These are phyloP conservation scores for Tubosaeta sp. DNA, from an alignment of 768 basidiomycete genomes.

Conservation along the genomic window DNA sequence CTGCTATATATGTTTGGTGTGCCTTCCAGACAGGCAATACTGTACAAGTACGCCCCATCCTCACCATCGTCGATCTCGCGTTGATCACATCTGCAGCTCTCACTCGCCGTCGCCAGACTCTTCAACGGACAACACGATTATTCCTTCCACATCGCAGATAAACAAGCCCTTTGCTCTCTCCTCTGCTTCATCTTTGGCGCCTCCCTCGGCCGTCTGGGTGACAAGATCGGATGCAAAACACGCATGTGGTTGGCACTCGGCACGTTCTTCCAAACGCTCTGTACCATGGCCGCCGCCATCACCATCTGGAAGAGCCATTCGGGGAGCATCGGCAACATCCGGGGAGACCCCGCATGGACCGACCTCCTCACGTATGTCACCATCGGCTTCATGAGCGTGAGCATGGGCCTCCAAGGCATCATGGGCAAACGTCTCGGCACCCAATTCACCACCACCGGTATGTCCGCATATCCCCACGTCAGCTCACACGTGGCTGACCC, in stretches of 20 bases:
- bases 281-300: conserved; percentile 72
- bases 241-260: conserved; percentile 71
- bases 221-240: conserved; percentile 67
- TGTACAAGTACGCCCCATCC: conserved; percentile 44
- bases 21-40: conserved; percentile 83
- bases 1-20: conserved; percentile 80
- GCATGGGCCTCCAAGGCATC: conserved; percentile 80
- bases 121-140: conserved; percentile 53
- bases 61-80: neutral
- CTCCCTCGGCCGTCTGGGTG: conserved; percentile 80
- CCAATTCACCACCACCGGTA: conserved; percentile 74
- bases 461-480: conserved; percentile 20
- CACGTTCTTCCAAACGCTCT: conserved; percentile 68
- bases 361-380: conserved; percentile 62
- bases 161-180: conserved; percentile 79
- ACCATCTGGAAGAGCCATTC: conserved; percentile 68
- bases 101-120: conserved; percentile 74
- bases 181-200: conserved; percentile 73
- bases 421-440: conserved; percentile 77
- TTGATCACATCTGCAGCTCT: neutral
- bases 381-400: conserved; percentile 73
- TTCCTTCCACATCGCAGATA: conserved; percentile 75
- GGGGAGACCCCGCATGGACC: conserved; percentile 69
- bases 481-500: neutral
- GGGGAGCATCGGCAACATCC: conserved; percentile 44